Base-by-base conservation (phyloP, 257 asterid genomes). In the Plantago ovata region DNA sequence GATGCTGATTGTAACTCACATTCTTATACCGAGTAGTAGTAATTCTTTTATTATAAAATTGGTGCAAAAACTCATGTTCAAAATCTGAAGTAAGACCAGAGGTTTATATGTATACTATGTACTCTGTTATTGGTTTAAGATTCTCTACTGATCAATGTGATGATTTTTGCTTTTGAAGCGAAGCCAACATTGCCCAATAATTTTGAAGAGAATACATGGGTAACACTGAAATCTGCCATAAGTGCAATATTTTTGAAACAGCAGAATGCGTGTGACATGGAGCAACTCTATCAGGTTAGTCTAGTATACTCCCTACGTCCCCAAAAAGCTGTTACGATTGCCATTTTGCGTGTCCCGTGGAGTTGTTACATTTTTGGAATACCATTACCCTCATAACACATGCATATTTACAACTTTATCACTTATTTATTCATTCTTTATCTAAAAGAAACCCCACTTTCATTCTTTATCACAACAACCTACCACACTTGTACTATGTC, bases 141-240 rank as follows among this genome's bases (percentile, higher is more conserved):
- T 13, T 48, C 67, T 56, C 45, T 9, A 43, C 7, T 43, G 48
- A 64, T 38, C n/a, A 51, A 48, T 65, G 38, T 46, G 45, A 22
- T 21, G 45, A 40, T 41, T 36, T 61, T 39, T 62, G 54, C 51
- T 61, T 43, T 47, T 80, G 64, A 56, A 84, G 94, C 77, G 24
- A 84, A 81, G 65, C 94, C 89, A 12, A 71, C 76, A 6, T 61
- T 81, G 61, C 94, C 94, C 18, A 71, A 59, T 38, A 73, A 84
- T 68, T 84, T 84, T 62, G 89, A 79, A 75, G 89, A 84, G 65
- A 73, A 60, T 53, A 84, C 84, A 2, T 84, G 94, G 94, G 79
- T 72, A 53, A 79, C 79, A 6, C 79, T 84, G 8, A 79, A 81
- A 68, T 79, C 84, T n/a, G 86, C 89, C 38, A 79, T 84, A 32